phyloP scores from a whole-genome alignment of 2,329 filamentous ascomycete species.

The Periconia digitata region DNA sequence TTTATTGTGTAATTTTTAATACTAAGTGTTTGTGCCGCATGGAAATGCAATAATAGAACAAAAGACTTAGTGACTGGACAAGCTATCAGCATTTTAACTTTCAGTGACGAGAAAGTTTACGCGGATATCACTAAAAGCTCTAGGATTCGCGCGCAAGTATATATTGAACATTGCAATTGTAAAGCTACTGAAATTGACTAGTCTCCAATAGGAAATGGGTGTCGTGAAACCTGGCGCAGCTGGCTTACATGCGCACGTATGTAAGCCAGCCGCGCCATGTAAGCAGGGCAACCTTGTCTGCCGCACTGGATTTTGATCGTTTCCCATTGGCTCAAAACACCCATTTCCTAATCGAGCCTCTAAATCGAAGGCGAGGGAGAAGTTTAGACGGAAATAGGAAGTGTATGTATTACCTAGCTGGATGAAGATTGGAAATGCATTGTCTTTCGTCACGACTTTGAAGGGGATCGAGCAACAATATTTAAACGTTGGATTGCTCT shows the following conservation, averaged over 20 bases:
- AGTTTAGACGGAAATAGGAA: slow-evolving; percentile 12
- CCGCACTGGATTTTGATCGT: slow-evolving; percentile 11
- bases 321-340: slow-evolving; percentile 13
- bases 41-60: too few species aligned
- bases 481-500: slow-evolving; percentile 12
- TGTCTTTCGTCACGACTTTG: slow-evolving; percentile 9
- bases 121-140: slow-evolving; percentile 5
- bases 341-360: slow-evolving; percentile 13
- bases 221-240: slow-evolving; percentile 7
- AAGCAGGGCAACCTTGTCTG: slow-evolving; percentile 10
- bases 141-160: slow-evolving; percentile 9
- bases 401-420: slow-evolving; percentile 10
- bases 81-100: too few species aligned
- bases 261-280: too few species aligned
- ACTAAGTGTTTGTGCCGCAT: too few species aligned
- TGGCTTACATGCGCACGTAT: slow-evolving; percentile 9
- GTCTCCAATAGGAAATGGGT: slow-evolving; percentile 9
- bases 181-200: slow-evolving; percentile 9
- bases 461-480: slow-evolving; percentile 10
- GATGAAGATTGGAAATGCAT: slow-evolving; percentile 12
- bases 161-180: slow-evolving; percentile 10
- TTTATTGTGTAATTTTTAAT: too few species aligned
- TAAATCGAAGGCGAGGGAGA: slow-evolving; percentile 10
- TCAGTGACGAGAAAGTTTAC: too few species aligned
- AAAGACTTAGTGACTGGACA: too few species aligned